phyloP scores from a whole-genome alignment of 2,329 filamentous ascomycete species.

The Juglanconis oblonga region DNA sequence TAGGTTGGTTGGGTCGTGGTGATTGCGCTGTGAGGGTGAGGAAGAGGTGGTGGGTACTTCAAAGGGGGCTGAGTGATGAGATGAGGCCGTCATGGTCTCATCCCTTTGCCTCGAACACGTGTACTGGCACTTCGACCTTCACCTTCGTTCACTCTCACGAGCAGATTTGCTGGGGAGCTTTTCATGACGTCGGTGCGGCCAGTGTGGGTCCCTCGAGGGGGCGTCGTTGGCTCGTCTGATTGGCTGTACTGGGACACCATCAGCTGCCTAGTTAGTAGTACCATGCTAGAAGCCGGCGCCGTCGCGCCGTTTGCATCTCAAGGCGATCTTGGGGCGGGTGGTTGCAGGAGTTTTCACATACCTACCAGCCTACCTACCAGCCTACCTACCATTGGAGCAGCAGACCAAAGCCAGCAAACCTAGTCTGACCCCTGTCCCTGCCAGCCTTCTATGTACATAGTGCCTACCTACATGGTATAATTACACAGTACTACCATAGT shows the following conservation, averaged over 20 bases:
- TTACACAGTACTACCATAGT: no score
- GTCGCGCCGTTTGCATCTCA: background rate
- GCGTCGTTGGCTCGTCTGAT: background rate
- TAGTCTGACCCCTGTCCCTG: no score
- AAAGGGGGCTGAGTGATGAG: no score
- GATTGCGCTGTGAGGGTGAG: background rate
- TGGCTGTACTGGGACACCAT: background rate
- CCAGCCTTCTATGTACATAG: no score
- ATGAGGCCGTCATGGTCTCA: no score
- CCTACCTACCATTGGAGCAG: no score
- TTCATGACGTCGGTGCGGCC: constrained; percentile 11
- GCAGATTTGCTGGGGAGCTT: constrained; percentile 5
- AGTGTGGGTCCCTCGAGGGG: background rate
- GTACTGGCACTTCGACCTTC: background rate
- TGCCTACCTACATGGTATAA: no score
- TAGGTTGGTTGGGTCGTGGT: background rate
- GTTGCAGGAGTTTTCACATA: no score
- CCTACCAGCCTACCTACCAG: no score
- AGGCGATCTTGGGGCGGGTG: no score
- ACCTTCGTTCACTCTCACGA: background rate
- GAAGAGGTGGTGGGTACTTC: background rate
- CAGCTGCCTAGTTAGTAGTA: background rate
- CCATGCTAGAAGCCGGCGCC: background rate
- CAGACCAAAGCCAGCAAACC: no score
- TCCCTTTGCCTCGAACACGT: background rate